These are phyloP conservation scores for Pythium rhizo-oryzae DNA, from an alignment of 352 stramenopile species.

Conservation along the genomic window DNA sequence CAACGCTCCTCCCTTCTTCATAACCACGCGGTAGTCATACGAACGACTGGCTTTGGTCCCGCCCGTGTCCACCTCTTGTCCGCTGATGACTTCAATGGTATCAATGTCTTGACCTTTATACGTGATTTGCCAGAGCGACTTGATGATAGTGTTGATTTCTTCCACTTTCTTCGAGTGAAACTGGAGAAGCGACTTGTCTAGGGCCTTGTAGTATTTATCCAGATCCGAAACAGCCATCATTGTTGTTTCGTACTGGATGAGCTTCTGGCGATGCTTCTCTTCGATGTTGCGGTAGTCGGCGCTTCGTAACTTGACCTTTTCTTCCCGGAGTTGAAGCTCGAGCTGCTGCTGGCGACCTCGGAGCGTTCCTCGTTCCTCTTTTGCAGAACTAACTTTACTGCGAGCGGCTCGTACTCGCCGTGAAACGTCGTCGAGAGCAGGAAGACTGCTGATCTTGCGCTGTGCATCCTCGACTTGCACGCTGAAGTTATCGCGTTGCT, in stretches of 20 bases:
- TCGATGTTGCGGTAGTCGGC: conserved; percentile 94
- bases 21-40: conserved; percentile 99
- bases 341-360: conserved; percentile 60
- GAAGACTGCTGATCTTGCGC: conserved; percentile 56
- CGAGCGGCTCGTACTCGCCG: conserved; percentile 44
- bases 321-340: conserved; percentile 54
- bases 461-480: conserved; percentile 40
- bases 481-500: conserved; percentile 47
- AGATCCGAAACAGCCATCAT: conserved; percentile 96
- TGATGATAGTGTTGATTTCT: conserved; percentile 99
- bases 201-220: conserved; percentile 96
- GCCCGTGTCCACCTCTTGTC: conserved; percentile 78
- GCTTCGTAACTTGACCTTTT: conserved; percentile 56
- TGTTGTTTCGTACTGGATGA: conserved; percentile 97
- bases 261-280: conserved; percentile 91
- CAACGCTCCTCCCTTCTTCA: conserved; percentile 95
- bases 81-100: conserved; percentile 98
- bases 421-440: conserved; percentile 48
- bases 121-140: conserved; percentile 97
- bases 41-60: conserved; percentile 58
- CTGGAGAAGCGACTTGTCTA: conserved; percentile 95
- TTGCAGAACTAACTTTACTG: conserved; percentile 30
- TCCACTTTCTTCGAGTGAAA: conserved; percentile 99
- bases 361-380: conserved; percentile 43
- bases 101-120: conserved; percentile 99